Base-by-base conservation (phyloP, 192 early-diverging fungal species). In the Martensiomyces pterosporus region DNA sequence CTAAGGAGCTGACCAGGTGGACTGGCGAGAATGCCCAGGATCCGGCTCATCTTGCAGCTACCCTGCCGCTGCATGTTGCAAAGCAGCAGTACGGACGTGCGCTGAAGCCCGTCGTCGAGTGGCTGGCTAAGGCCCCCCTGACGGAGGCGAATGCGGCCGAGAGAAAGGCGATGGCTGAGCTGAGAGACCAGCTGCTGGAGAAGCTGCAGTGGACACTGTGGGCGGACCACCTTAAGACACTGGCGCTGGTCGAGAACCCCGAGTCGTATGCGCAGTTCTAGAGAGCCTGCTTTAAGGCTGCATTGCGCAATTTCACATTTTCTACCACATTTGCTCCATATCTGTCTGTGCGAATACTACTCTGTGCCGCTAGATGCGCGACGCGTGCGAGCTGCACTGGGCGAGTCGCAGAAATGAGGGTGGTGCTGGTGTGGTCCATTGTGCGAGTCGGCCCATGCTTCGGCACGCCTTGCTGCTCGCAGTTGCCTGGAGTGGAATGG, bases 131-230 rank as follows among this genome's bases (percentile, higher is more conserved):
- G 24, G 67, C 65, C 17, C 68, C 75, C 23, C 53, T 80, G 16
- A 73, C 65, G 26, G 38, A 45, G 13, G 71, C 80, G 2, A 81
- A 75, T 21, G 61, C 64, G 4, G 71, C 73, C 22, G 80, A 87
- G 49, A 66, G 82, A 38, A 69, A 77, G 52, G 69, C 77, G 0
- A 78, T 77, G 34, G 49, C 67, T 9, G 67, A 62, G 25, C 35
- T 82, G 37, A 79, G 82, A 24, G 55, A 67, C 29, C 75, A 81
- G 19, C 38, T 93, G 3, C 69, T 87, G 14, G 53, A 41, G 3
- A 81, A 85, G 40, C 53, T 89, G 10, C 76, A 78, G 4, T 95
- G 89, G 88, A 34, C 49, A 23, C 10, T 85, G 7, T 93, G 89
- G 90, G 63, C 45, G 13, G 78, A 81, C 24, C 75, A 86, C 22